Percentiles rank a stretch among this genome's conserved stretches.
Conservation (phyloP, 495 filamentous ascomycete genomes). For the Penicillium antarcticum region DNA sequence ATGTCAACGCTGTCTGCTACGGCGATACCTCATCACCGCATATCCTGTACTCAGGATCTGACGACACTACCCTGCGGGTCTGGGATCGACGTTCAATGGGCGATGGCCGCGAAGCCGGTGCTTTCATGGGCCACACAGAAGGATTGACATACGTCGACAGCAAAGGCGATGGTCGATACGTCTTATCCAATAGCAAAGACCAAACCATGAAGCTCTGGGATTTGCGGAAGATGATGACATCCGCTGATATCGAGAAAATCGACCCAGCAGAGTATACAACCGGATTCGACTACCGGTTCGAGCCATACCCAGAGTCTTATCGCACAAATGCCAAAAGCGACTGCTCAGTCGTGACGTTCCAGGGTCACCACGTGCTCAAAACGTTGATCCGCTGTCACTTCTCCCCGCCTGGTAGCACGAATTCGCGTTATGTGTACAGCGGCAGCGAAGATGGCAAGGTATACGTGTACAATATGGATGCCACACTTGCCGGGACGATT, state of each 20-base stretch:
- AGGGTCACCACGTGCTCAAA: constrained; percentile 80
- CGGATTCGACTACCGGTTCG: constrained; percentile 84
- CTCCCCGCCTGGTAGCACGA: constrained; percentile 81
- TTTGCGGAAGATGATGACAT: constrained; percentile 76
- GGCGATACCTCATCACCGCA: constrained; percentile 87
- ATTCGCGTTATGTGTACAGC: constrained; percentile 89
- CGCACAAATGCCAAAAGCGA: constrained; percentile 76
- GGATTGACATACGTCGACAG: constrained; percentile 94
- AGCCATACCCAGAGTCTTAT: constrained; percentile 60
- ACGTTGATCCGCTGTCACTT: constrained; percentile 96
- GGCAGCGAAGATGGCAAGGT: constrained; percentile 86
- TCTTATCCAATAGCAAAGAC: constrained; percentile 92
- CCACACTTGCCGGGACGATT: constrained; percentile 75
- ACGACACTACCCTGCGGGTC: constrained; percentile 69
- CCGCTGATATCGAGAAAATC: constrained; percentile 55
- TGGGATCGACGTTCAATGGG: constrained; percentile 94
- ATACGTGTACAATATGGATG: constrained; percentile 92
- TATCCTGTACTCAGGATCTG: constrained; percentile 93
- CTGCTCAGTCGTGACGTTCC: constrained; percentile 89
- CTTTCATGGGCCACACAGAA: constrained; percentile 92
- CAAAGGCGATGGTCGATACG: constrained; percentile 93
- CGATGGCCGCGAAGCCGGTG: constrained; percentile 81
- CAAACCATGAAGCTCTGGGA: constrained; percentile 99
- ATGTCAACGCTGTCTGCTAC: constrained; percentile 97
- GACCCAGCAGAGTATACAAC: constrained; percentile 55